These are phyloP conservation scores for Fusarium foetens DNA, from an alignment of 2,329 filamentous ascomycete genomes.

Conservation along the genomic window DNA sequence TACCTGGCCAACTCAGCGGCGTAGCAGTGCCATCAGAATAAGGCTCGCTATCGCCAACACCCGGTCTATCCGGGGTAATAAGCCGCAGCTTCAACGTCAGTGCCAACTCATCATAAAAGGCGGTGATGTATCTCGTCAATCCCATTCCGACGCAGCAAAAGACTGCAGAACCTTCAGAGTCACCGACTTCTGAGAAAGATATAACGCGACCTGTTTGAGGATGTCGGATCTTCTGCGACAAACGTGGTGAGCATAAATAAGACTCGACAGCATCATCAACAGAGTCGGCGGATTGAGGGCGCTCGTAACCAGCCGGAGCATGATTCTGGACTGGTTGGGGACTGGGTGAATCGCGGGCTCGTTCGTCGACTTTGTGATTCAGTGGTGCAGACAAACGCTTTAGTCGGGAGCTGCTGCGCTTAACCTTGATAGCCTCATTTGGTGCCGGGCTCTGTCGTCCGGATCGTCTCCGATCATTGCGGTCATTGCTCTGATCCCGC, in stretches of 20 bases:
- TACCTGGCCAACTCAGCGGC: conserved; percentile 93
- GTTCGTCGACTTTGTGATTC: conserved; percentile 55
- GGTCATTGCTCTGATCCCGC: conserved; percentile 60
- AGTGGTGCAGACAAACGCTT: conserved; percentile 66
- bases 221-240: conserved; percentile 89
- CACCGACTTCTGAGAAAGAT: conserved; percentile 96
- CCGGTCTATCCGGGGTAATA: conserved; percentile 93
- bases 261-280: conserved; percentile 88
- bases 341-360: conserved; percentile 41
- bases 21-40: conserved; percentile 85
- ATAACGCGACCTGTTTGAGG: conserved; percentile 88
- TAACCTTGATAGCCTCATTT: conserved; percentile 56
- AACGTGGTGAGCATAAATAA: conserved; percentile 82
- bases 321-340: conserved; percentile 44
- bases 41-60: conserved; percentile 89
- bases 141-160: conserved; percentile 99
- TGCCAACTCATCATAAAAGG: conserved; percentile 96
- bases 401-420: conserved; percentile 67
- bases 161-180: conserved; percentile 89
- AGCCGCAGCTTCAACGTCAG: conserved; percentile 86
- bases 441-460: conserved; percentile 62
- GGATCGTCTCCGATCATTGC: conserved; percentile 57
- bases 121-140: conserved; percentile 92
- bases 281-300: conserved; percentile 83
- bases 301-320: conserved; percentile 69